These are phyloP conservation scores for Paradendryphiella salina DNA, from an alignment of 2,329 filamentous ascomycete species.

Conservation along the genomic window DNA sequence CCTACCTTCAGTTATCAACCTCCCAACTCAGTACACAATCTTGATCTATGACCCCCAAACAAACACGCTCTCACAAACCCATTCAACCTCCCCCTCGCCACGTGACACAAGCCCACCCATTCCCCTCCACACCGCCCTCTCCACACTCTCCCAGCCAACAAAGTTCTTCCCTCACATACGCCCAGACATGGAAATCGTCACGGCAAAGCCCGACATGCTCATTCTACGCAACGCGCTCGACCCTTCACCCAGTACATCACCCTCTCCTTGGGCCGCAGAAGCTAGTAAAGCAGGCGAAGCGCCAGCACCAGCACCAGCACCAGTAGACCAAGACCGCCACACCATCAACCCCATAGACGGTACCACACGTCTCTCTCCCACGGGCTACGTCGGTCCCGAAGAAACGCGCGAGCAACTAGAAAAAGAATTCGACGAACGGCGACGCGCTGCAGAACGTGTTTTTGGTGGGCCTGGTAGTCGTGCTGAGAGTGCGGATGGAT, in stretches of 20 bases:
- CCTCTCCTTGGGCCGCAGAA: background rate
- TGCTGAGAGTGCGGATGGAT: background rate
- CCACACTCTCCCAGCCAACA: slow-evolving; percentile 30
- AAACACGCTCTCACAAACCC: slow-evolving; percentile 32
- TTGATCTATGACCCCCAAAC: slow-evolving; percentile 34
- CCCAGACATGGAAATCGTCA: slow-evolving; percentile 32
- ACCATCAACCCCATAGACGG: slow-evolving; percentile 44
- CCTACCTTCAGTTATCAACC: background rate
- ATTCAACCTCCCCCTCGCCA: slow-evolving; percentile 25
- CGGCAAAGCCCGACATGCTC: slow-evolving; percentile 37
- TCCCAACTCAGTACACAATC: slow-evolving; percentile 29
- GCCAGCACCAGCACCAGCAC: background rate
- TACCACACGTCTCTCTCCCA: slow-evolving; percentile 39
- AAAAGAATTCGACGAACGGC: slow-evolving; percentile 29
- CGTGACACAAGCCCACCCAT: slow-evolving; percentile 23
- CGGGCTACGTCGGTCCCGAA: slow-evolving; percentile 40
- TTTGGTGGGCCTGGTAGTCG: background rate
- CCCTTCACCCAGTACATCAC: background rate
- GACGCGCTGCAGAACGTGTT: slow-evolving; percentile 22
- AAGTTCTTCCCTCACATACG: slow-evolving; percentile 41
- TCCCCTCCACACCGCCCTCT: slow-evolving; percentile 35
- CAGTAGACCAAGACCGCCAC: too few species aligned
- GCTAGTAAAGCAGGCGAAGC: background rate
- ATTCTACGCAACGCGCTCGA: slow-evolving; percentile 31
- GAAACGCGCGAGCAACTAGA: slow-evolving; percentile 30